phyloP scores from a whole-genome alignment of 306 rosid species.

The Crataegus laevigata region DNA sequence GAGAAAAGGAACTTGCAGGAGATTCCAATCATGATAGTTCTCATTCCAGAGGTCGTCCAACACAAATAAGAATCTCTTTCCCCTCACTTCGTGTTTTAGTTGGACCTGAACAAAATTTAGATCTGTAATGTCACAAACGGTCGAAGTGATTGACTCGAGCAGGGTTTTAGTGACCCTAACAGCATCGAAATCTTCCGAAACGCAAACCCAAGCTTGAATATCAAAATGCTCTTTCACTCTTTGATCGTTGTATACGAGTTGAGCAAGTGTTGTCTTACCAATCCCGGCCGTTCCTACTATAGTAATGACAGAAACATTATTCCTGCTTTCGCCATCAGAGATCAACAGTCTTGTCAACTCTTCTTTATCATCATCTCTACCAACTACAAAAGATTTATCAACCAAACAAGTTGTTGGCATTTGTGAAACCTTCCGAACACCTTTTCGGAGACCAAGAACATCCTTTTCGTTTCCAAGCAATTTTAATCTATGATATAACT shows the following conservation, averaged over 20 bases:
- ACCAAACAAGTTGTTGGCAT: neutral
- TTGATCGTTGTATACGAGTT: neutral
- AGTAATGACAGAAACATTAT: neutral
- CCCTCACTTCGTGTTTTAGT: neutral
- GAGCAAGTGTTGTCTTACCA: slow-evolving; percentile 3
- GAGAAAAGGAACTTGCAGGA: neutral
- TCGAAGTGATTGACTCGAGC: neutral
- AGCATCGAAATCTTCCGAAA: neutral
- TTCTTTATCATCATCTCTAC: neutral
- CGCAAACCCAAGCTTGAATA: neutral
- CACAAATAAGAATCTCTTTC: neutral
- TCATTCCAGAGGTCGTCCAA: neutral
- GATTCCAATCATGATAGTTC: neutral
- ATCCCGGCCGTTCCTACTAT: neutral
- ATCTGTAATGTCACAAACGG: neutral
- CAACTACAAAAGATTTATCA: neutral
- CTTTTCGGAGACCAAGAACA: neutral
- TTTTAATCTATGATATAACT: neutral
- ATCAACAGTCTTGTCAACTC: neutral
- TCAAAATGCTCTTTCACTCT: neutral
- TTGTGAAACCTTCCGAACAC: neutral
- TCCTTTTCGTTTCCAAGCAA: neutral
- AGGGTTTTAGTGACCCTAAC: neutral
- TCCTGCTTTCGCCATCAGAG: neutral
- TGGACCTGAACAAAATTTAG: neutral